Conservation (phyloP, 257 asterid species). For the Scutellaria galericulata region DNA sequence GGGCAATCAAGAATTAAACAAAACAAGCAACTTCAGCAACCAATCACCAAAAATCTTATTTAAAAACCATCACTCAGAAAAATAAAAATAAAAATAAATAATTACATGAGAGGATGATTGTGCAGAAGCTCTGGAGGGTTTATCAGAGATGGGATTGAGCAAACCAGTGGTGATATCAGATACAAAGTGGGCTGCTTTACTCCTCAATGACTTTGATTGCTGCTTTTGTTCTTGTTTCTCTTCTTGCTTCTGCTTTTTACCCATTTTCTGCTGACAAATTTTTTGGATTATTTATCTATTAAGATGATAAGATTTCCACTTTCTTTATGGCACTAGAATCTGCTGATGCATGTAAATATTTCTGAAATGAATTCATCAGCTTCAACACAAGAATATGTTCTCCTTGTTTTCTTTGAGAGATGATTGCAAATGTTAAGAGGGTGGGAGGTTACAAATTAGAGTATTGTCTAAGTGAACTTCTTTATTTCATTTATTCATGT, state of each 20-base stretch:
- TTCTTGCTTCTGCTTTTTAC: conserved; percentile 45
- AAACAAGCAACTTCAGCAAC: conserved; percentile 9
- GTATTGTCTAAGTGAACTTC: conserved; percentile 13
- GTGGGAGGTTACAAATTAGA: conserved; percentile 6
- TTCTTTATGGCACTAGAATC: not conserved
- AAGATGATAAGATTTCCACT: conserved; percentile 41
- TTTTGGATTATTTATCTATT: not conserved
- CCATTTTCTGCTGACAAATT: conserved; percentile 38
- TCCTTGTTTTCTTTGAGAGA: conserved; percentile 3
- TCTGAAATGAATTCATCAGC: conserved; percentile 9
- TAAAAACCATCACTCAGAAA: not conserved
- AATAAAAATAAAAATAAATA: not conserved
- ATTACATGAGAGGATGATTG: conserved; percentile 50
- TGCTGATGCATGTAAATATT: conserved; percentile 28
- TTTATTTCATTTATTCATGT: too few species aligned
- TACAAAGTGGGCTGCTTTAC: conserved; percentile 92
- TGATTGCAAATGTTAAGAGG: conserved; percentile 9
- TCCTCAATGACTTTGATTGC: conserved; percentile 62
- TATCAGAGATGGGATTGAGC: conserved; percentile 88
- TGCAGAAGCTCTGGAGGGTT: conserved; percentile 50
- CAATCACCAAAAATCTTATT: conserved; percentile 26
- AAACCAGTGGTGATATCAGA: conserved; percentile 89
- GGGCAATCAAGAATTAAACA: conserved; percentile 23
- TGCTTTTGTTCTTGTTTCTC: conserved; percentile 28
- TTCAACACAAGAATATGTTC: conserved; percentile 23